Evolutionary conservation across 257 asterid genomes (phyloP), one percentile per base, ranked within the genome.

Genomic region (Solanum gandarillasii): DNA sequence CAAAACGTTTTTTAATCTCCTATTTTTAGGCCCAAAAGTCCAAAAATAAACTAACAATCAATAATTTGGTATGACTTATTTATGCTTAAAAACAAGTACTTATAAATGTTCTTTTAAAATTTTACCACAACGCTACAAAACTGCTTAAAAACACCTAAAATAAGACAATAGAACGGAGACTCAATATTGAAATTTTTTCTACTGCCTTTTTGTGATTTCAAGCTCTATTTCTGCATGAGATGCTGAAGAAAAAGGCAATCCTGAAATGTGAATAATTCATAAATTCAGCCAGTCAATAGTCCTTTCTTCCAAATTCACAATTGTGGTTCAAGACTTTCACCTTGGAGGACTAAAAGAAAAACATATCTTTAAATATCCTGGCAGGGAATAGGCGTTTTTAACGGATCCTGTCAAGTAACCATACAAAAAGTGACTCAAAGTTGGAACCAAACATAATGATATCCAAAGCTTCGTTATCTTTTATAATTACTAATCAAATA

Each of bases 391-490:
- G 89, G 91, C 93, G 94, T 87, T 89, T 89, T 89, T 90, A 89
- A 32, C 90, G 93, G 95, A 93, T 90, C 95, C 91, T 91, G 94
- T 90, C 92, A 88, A 39, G 85, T 88, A 88, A 87, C 89, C 87
- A 88, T 68, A 52, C 43, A 34, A 83, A 89, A 87, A 86, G 58
- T 73, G 55, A 34, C 86, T 78, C 73, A 25, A 46, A 71, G 65
- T 83, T 83, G 87, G 87, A 55, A 88, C 89, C 90, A 88, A 83
- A 82, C 31, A 87, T 72, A 85, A 89, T 84, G 87, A 88, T 90
- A 88, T 88, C 88, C 91, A 88, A 88, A 82, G 92, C 91, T 43
- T 88, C 48, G 72, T 88, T 84, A 84, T 8, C 76, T 67, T 81
- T 67, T 62, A 58, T 46, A 74, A 55, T 87, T 73, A 84, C 55